Percentiles rank a stretch among this genome's conserved stretches.
Conservation (phyloP, 331 rosid genomes). For the Malus hybrid region DNA sequence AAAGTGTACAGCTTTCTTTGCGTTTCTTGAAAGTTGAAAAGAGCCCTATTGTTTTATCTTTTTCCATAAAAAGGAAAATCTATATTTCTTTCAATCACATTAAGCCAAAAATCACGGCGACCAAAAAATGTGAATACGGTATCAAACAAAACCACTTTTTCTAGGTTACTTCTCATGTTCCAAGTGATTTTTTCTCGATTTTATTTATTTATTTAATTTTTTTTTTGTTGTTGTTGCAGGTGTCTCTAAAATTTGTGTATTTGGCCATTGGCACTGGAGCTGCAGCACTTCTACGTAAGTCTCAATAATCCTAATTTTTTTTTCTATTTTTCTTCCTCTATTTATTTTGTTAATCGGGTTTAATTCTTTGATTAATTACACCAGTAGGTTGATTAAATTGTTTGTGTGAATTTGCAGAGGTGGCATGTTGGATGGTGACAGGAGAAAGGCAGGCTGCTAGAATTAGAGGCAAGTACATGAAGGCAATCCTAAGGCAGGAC, state of each 20-base stretch:
- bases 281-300: constrained; percentile 74
- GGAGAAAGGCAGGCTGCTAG: constrained; percentile 85
- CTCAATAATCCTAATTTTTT: background rate
- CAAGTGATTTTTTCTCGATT: background rate
- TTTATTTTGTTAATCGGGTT: background rate
- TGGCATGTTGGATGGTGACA: constrained; percentile 85
- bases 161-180: background rate
- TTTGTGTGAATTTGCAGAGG: constrained; percentile 42
- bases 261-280: constrained; percentile 57
- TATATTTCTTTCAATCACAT: too few relatives aligned
- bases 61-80: too few relatives aligned
- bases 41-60: too few relatives aligned
- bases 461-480: constrained; percentile 70
- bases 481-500: constrained; percentile 75
- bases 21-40: background rate
- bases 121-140: background rate
- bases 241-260: constrained; percentile 45
- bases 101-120: background rate
- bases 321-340: background rate
- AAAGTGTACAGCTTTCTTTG: too few relatives aligned
- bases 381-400: background rate
- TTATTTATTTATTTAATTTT: too few relatives aligned
- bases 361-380: too few relatives aligned
- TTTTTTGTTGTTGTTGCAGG: constrained; percentile 23
- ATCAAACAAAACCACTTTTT: background rate